A percentile compares a stretch with the other conserved stretches of the same genome.
These are phyloP conservation scores for Hypoxylon sp. DNA, from an alignment of 2,329 filamentous ascomycete genomes.

Conservation along the genomic window DNA sequence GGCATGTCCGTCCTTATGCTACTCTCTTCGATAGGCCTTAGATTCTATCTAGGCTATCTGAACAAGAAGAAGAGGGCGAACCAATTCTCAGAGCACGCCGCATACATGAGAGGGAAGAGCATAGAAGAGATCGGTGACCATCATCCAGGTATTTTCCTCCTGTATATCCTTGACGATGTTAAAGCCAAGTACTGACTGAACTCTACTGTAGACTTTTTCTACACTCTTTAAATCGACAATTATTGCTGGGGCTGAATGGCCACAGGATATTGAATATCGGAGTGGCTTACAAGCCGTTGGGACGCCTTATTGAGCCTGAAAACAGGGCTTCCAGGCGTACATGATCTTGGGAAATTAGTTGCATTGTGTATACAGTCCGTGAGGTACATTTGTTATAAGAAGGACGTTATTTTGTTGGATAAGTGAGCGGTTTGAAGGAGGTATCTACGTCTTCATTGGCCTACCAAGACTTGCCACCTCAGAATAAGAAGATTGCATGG, in stretches of 20 bases:
- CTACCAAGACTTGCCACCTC: background rate
- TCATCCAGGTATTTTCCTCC: conserved; percentile 37
- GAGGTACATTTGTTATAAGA: background rate
- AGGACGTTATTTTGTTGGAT: background rate
- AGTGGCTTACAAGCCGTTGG: conserved; percentile 1
- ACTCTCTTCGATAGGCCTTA: conserved; percentile 27
- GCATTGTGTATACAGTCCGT: background rate
- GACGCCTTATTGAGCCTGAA: conserved; percentile 2
- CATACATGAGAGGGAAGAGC: conserved; percentile 33
- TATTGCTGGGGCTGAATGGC: too few species aligned
- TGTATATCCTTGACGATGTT: background rate
- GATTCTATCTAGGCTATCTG: conserved; percentile 36
- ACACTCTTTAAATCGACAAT: conserved; percentile 23
- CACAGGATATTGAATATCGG: background rate
- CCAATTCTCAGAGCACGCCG: conserved; percentile 26
- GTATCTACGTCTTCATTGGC: background rate
- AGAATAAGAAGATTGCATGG: conserved; percentile 13
- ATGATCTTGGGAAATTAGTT: background rate
- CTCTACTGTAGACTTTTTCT: conserved; percentile 34
- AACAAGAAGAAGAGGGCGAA: conserved; percentile 40
- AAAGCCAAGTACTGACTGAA: conserved; percentile 1
- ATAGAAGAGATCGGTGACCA: conserved; percentile 43
- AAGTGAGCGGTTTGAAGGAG: background rate
- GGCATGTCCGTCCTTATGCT: conserved; percentile 40
- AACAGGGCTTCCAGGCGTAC: conserved; percentile 2